phyloP scores from a whole-genome alignment of 2,329 filamentous ascomycete species.

The Colletotrichum cordylinicola region DNA sequence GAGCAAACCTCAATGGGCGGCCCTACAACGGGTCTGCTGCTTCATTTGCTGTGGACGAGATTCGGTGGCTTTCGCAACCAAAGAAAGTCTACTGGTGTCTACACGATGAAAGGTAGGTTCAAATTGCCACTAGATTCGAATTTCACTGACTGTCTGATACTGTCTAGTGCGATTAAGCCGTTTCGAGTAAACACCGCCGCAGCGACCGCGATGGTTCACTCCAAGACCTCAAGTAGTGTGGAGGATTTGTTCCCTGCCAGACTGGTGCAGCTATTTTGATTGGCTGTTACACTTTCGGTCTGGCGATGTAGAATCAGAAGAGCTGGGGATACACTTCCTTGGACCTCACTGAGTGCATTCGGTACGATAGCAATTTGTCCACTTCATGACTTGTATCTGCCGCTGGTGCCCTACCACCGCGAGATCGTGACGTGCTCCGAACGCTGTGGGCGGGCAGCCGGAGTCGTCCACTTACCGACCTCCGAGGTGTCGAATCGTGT shows the following conservation, averaged over 20 bases:
- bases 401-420: background rate
- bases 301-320: background rate
- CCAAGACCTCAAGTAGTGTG: background rate
- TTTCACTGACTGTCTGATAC: background rate
- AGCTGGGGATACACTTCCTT: background rate
- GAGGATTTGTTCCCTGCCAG: background rate
- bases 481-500: background rate
- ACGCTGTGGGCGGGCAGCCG: background rate
- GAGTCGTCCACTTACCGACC: background rate
- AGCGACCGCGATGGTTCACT: background rate
- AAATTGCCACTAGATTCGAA: background rate
- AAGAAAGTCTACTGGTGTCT: background rate
- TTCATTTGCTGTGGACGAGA: background rate
- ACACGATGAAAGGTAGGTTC: background rate
- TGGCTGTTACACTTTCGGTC: background rate
- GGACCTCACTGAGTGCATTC: background rate
- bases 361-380: background rate
- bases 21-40: background rate
- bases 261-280: background rate
- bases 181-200: background rate
- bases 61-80: background rate
- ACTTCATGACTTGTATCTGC: background rate
- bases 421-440: background rate
- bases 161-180: background rate
- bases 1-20: background rate